Conservation (phyloP, 2,329 filamentous ascomycete genomes). For the Dissoconium aciculare region DNA sequence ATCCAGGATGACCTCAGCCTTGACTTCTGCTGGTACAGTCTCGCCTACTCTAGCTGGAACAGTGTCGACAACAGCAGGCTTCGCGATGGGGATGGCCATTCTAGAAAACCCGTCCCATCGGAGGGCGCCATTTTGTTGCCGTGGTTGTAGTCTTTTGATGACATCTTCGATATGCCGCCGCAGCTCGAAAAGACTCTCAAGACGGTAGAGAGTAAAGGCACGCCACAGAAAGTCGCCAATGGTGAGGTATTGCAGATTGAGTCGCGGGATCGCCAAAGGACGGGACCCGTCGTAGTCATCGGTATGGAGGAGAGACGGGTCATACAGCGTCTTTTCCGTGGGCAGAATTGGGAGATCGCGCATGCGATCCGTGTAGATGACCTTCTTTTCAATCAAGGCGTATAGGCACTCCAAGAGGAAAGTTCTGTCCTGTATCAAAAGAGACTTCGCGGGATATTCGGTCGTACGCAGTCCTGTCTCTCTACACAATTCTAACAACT, state of each 20-base stretch:
- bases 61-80: conserved; percentile 75
- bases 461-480: conserved; percentile 62
- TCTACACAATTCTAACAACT: conserved; percentile 53
- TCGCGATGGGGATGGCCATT: conserved; percentile 79
- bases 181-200: conserved; percentile 86
- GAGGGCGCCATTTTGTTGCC: conserved; percentile 44
- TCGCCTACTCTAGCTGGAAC: conserved; percentile 72
- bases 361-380: conserved; percentile 68
- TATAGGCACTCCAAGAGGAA: conserved; percentile 60
- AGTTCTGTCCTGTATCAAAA: conserved; percentile 46
- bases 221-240: conserved; percentile 96
- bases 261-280: conserved; percentile 79
- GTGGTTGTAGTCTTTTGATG: conserved; percentile 63
- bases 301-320: conserved; percentile 60
- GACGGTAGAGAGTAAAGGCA: conserved; percentile 74
- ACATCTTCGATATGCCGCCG: conserved; percentile 78
- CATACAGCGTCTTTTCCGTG: conserved; percentile 69
- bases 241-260: conserved; percentile 90
- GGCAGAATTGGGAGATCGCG: conserved; percentile 62
- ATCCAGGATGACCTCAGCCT: conserved; percentile 74
- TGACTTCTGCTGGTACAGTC: conserved; percentile 65
- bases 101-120: conserved; percentile 72
- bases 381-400: conserved; percentile 58
- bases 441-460: conserved; percentile 57
- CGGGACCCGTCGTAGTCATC: conserved; percentile 76